Percentiles rank a stretch among this genome's conserved stretches.
phyloP scores from a whole-genome alignment of 108 stramenopile genomes.

The Skeletonema grethae region DNA sequence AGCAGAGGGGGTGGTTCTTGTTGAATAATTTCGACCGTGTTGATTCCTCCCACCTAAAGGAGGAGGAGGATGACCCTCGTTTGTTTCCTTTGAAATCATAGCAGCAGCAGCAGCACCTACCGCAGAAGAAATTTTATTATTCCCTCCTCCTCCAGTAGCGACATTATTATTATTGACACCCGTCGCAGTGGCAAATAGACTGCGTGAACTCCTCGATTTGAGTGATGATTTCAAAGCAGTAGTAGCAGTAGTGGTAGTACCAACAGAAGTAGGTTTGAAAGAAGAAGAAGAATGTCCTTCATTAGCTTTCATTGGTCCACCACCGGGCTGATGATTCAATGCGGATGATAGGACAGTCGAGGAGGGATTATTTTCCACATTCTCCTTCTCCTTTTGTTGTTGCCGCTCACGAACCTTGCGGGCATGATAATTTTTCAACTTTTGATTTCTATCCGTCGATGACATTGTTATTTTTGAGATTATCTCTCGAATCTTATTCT shows the following conservation, averaged over 20 bases:
- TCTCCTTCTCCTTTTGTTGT: background rate
- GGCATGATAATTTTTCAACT: slow-evolving; percentile 16
- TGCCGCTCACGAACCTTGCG: slow-evolving; percentile 17
- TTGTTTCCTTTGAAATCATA: too few relatives aligned
- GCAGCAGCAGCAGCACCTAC: too few relatives aligned
- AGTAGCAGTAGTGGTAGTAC: background rate
- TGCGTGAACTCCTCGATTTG: background rate
- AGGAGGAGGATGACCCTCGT: too few relatives aligned
- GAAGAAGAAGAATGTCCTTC: too few relatives aligned
- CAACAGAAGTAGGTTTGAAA: background rate
- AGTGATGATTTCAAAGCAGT: background rate
- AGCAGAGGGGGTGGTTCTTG: too few relatives aligned
- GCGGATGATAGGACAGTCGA: too few relatives aligned
- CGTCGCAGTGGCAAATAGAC: background rate
- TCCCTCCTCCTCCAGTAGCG: too few relatives aligned
- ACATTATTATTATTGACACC: too few relatives aligned
- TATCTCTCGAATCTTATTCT: background rate
- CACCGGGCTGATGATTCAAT: background rate
- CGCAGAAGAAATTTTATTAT: too few relatives aligned
- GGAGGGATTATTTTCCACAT: background rate
- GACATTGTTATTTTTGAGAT: background rate
- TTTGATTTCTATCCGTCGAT: background rate
- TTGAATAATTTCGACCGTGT: too few relatives aligned
- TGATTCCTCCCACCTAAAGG: too few relatives aligned
- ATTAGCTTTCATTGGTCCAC: background rate